A percentile compares a stretch with the other conserved stretches of the same genome.
These are phyloP conservation scores for Talaromyces ruber DNA, from an alignment of 495 filamentous ascomycete species.

Conservation along the genomic window DNA sequence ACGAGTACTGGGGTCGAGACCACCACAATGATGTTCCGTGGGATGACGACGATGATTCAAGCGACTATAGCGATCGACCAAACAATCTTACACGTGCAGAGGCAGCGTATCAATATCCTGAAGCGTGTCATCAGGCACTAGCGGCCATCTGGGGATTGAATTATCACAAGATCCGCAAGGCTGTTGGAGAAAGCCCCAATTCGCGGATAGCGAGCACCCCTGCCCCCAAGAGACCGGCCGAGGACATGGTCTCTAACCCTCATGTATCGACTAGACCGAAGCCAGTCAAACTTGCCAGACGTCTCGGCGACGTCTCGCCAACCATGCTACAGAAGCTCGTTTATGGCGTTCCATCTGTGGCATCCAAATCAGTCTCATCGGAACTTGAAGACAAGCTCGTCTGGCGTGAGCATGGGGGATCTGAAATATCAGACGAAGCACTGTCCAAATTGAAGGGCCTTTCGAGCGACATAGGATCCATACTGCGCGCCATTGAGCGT, in stretches of 20 bases:
- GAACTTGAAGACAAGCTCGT: conserved; percentile 30
- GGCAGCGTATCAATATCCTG: conserved; percentile 26
- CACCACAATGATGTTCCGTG: conserved; percentile 19
- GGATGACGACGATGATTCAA: conserved; percentile 26
- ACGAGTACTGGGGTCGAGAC: conserved; percentile 30
- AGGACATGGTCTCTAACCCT: conserved; percentile 22
- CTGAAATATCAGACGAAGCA: conserved; percentile 29
- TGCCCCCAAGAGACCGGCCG: conserved; percentile 27
- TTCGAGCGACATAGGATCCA: conserved; percentile 25
- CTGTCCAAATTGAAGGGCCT: conserved; percentile 32
- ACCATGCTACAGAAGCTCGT: conserved; percentile 23
- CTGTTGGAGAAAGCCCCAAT: conserved; percentile 26
- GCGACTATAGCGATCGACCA: conserved; percentile 26
- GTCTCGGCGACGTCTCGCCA: conserved; percentile 24
- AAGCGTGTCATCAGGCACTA: conserved; percentile 32
- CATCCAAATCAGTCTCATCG: conserved; percentile 25
- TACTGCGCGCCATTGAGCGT: conserved; percentile 30
- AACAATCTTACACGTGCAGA: conserved; percentile 23
- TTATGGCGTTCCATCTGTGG: conserved; percentile 24
- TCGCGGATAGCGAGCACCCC: conserved; percentile 14
- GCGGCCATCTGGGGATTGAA: conserved; percentile 32
- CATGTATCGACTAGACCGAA: conserved; percentile 24
- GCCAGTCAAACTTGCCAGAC: conserved; percentile 29
- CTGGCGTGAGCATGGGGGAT: conserved; percentile 24
- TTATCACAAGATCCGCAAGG: conserved; percentile 36